Evolutionary conservation across 2,329 filamentous ascomycete genomes (phyloP), one percentile per base, ranked within the genome.

Genomic region (Elsinoe fawcettii): DNA sequence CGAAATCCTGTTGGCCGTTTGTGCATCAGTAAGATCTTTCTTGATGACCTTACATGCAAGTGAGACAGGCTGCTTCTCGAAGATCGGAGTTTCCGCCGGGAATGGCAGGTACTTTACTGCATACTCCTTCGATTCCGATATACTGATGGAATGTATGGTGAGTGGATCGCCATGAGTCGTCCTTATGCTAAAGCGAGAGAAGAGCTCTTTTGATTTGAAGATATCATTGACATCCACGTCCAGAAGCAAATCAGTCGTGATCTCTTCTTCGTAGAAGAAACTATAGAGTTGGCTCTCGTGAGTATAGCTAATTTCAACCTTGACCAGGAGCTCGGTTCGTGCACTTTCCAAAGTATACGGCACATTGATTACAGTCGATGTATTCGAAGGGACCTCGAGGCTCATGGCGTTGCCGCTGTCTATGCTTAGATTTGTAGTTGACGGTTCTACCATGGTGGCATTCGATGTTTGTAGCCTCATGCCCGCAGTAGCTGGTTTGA

Each of bases 191-290:
- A 99, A 99, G 8, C 86, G 86, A 0, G 91, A 96, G 66, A 93
- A 93, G 0, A 97, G 77, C 0, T 83, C 79, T 6, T 84, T 75
- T 61, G 89, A 83, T 68, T 96, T 95, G 76, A 97, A 97, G 25
- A 95, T 83, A 64, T 99, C 93, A 66, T 97, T 91, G 5, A 99
- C 93, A 63, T 97, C 97, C 61, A 99, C 93, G 2, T 92, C 91
- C 2, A 99, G 78, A 0, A 90, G 88, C 3, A 99, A 76, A 1
- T 87, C 80, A 1, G 93, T 86, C 2, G 85, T 80, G 18, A 95
- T 77, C 2, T 78, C 81, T 18, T 81, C 80, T 6, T 79, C 77
- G 14, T 80, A 81, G 14, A 82, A 79, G 67, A 85, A 86, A 3
- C 14, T 18, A 16, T 47, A 47, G 9, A 14, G 2, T 16, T 56